Evolutionary conservation across 164 flowering plant species (phyloP).

Genomic region (Platanus orientalis): DNA sequence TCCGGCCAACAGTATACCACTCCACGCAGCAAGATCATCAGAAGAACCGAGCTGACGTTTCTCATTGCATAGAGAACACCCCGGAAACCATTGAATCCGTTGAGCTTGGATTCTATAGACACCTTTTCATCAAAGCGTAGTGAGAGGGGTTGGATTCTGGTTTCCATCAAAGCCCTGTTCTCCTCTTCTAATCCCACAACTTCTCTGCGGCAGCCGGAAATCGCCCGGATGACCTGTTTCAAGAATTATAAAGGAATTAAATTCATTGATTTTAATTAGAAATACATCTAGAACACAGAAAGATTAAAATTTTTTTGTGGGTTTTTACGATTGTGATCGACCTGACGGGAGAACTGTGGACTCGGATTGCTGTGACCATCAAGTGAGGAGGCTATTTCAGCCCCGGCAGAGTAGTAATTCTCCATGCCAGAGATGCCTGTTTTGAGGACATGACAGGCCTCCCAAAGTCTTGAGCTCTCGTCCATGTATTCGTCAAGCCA

Average conservation of each 20-base stretch:
- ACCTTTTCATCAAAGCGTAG: constrained; percentile 55
- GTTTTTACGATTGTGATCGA: constrained; percentile 7
- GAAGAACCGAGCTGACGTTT: constrained; percentile 69
- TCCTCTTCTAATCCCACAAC: constrained; percentile 80
- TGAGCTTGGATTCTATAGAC: constrained; percentile 57
- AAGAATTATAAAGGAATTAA: constrained; percentile 1
- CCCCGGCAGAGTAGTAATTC: constrained; percentile 57
- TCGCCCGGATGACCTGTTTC: constrained; percentile 62
- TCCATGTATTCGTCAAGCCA: constrained; percentile 99
- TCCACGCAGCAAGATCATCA: constrained; percentile 70
- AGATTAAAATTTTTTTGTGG: no score
- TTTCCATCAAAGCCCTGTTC: constrained; percentile 70
- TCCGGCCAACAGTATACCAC: constrained; percentile 71
- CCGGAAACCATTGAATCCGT: constrained; percentile 80
- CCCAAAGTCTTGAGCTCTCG: constrained; percentile 93
- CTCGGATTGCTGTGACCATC: constrained; percentile 47
- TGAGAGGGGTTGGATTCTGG: constrained; percentile 55
- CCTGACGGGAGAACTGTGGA: constrained; percentile 75
- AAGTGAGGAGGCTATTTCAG: constrained; percentile 49
- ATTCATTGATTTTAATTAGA: not conserved
- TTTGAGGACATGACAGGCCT: constrained; percentile 79
- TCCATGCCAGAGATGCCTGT: constrained; percentile 75
- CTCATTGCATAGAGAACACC: constrained; percentile 88
- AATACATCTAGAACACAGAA: no score
- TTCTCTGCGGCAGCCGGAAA: constrained; percentile 66